phyloP scores from a whole-genome alignment of 129 eudicot genomes.

The Kitagawia praeruptora region DNA sequence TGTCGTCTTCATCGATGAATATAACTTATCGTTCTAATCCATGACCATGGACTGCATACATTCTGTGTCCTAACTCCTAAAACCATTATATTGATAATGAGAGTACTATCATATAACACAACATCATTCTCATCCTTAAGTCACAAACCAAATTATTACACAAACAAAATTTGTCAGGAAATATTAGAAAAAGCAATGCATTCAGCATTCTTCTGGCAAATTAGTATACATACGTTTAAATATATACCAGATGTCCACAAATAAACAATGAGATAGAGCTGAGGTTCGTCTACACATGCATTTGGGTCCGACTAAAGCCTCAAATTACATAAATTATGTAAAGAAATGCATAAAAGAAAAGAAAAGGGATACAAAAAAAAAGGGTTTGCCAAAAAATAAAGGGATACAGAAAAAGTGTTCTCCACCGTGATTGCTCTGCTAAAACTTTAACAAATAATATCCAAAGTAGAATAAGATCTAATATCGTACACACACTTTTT shows the following conservation, averaged over 20 bases:
- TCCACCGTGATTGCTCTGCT: neutral
- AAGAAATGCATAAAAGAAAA: too few species aligned
- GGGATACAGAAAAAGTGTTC: too few species aligned
- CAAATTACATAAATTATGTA: too few species aligned
- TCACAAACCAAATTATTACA: neutral
- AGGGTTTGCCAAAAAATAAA: too few species aligned
- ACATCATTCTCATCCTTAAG: neutral
- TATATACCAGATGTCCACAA: too few species aligned
- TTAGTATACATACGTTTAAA: too few species aligned
- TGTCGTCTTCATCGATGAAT: neutral
- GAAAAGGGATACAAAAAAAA: too few species aligned
- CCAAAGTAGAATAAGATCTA: neutral
- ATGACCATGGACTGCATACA: neutral
- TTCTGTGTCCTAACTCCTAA: neutral
- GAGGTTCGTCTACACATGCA: too few species aligned
- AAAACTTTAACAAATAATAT: too few species aligned
- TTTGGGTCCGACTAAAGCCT: too few species aligned
- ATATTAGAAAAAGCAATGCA: neutral
- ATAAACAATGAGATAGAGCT: too few species aligned
- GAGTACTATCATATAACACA: neutral
- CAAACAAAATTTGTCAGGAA: neutral
- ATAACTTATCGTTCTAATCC: neutral
- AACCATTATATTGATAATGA: neutral
- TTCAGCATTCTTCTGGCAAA: neutral
- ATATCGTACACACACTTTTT: neutral